phyloP scores from a whole-genome alignment of 805 yeast genomes.

The Ogataea naganishii region DNA sequence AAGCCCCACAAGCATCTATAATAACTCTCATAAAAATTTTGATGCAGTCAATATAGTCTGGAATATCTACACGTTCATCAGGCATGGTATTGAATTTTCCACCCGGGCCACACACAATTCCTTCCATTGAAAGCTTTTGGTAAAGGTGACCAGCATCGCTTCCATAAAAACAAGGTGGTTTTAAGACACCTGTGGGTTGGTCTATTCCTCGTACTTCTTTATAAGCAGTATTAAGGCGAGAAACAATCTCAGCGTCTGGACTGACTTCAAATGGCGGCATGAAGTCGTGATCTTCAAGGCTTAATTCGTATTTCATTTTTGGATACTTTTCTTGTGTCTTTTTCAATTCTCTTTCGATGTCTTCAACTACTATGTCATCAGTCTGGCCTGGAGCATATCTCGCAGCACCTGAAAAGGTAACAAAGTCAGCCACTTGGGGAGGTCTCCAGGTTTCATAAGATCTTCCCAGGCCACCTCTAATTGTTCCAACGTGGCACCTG shows the following conservation, averaged over 20 bases:
- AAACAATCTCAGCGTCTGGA: slow-evolving; percentile 13
- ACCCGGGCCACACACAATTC: slow-evolving; percentile 19
- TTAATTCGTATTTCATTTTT: slow-evolving; percentile 15
- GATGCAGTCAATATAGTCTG: slow-evolving; percentile 16
- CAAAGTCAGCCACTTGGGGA: slow-evolving; percentile 24
- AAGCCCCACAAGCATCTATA: slow-evolving; percentile 14
- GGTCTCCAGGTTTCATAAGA: slow-evolving; percentile 22
- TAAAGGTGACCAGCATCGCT: slow-evolving; percentile 18
- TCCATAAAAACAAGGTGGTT: slow-evolving; percentile 19
- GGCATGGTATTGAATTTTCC: slow-evolving; percentile 19
- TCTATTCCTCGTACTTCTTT: slow-evolving; percentile 8
- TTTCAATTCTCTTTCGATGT: slow-evolving; percentile 15
- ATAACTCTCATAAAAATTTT: slow-evolving; percentile 15
- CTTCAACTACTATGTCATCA: slow-evolving; percentile 16
- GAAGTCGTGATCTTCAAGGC: slow-evolving; percentile 11
- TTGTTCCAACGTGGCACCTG: slow-evolving; percentile 22
- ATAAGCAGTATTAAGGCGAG: slow-evolving; percentile 10
- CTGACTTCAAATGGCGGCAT: slow-evolving; percentile 18
- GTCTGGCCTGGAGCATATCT: slow-evolving; percentile 24
- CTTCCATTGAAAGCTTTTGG: slow-evolving; percentile 15
- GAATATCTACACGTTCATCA: slow-evolving; percentile 15
- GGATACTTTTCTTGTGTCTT: slow-evolving; percentile 14
- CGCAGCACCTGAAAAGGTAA: slow-evolving; percentile 23
- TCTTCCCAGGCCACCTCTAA: slow-evolving; percentile 22
- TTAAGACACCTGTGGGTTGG: slow-evolving; percentile 17